Percentiles rank a stretch among this genome's conserved stretches.
Conservation (phyloP, 192 early-diverging fungal genomes). For the Coemansia sp. region DNA sequence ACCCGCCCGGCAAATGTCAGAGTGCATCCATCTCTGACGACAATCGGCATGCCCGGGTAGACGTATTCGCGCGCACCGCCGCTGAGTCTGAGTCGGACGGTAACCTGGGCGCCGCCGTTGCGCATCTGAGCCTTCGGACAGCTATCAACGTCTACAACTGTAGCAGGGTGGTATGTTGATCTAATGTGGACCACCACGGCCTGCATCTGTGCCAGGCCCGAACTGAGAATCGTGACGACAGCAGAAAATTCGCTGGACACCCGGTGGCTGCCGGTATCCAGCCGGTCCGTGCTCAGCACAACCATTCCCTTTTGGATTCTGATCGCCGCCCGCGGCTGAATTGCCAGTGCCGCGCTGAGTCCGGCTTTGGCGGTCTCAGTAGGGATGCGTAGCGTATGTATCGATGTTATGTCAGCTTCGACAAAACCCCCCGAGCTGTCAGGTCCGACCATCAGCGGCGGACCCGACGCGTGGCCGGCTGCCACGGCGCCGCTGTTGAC, state of each 20-base stretch:
- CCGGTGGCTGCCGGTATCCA: conserved; percentile 1
- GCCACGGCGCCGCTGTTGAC: conserved; percentile 50
- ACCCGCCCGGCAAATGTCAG: conserved; percentile 41
- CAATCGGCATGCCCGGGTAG: conserved; percentile 31
- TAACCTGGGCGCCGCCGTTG: neutral
- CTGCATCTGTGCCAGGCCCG: conserved; percentile 11
- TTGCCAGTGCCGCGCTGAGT: conserved; percentile 72
- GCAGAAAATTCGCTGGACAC: conserved; percentile 32
- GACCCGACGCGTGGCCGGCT: conserved; percentile 4
- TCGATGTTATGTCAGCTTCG: conserved; percentile 65
- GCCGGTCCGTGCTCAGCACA: conserved; percentile 32
- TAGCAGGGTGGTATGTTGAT: conserved; percentile 34
- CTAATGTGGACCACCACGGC: conserved; percentile 37
- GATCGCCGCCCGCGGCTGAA: conserved; percentile 41
- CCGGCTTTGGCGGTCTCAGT: conserved; percentile 63
- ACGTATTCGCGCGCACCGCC: conserved; percentile 26
- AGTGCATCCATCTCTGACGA: conserved; percentile 39
- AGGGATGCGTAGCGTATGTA: conserved; percentile 78
- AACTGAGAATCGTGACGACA: conserved; percentile 18
- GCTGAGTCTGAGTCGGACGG: conserved; percentile 27
- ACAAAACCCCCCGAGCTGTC: conserved; percentile 63
- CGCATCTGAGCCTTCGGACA: neutral
- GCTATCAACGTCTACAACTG: conserved; percentile 16
- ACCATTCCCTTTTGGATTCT: conserved; percentile 56
- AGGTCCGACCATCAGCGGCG: conserved; percentile 59